Conservation (phyloP, 257 asterid species). For the Scutellaria minor region DNA sequence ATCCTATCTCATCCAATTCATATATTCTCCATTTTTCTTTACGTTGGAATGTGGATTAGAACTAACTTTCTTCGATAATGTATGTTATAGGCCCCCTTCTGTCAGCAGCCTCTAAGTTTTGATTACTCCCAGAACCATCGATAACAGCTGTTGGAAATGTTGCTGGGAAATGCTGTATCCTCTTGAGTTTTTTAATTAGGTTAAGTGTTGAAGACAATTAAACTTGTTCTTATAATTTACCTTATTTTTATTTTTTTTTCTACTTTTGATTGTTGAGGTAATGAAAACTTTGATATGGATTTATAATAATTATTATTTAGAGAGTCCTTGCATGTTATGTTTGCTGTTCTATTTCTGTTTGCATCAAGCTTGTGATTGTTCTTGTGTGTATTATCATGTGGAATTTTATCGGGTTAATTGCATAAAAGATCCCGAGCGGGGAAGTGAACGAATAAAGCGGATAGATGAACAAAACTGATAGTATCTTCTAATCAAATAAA, state of each 20-base stretch:
- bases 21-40: not conserved
- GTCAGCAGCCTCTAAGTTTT: conserved; percentile 86
- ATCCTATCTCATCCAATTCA: not conserved
- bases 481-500: not conserved
- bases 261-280: conserved; percentile 31
- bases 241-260: conserved; percentile 31
- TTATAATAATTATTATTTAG: conserved; percentile 18
- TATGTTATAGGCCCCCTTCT: conserved; percentile 66
- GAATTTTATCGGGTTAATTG: too few species aligned
- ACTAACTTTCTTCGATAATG: conserved; percentile 3
- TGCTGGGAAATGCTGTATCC: conserved; percentile 36
- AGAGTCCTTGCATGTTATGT: conserved; percentile 7
- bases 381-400: too few species aligned
- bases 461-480: not conserved
- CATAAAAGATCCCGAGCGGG: not conserved
- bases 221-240: conserved; percentile 40
- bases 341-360: not conserved
- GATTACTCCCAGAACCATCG: conserved; percentile 67
- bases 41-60: not conserved
- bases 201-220: conserved; percentile 36
- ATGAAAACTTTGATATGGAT: conserved; percentile 30
- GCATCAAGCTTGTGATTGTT: too few species aligned
- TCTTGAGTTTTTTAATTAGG: conserved; percentile 40
- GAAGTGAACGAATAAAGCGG: not conserved
- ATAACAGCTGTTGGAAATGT: conserved; percentile 26